A percentile compares a stretch with the other conserved stretches of the same genome.
Evolutionary conservation across 192 early-diverging fungal species (phyloP).

Genomic region (Chytriomyces sp.): DNA sequence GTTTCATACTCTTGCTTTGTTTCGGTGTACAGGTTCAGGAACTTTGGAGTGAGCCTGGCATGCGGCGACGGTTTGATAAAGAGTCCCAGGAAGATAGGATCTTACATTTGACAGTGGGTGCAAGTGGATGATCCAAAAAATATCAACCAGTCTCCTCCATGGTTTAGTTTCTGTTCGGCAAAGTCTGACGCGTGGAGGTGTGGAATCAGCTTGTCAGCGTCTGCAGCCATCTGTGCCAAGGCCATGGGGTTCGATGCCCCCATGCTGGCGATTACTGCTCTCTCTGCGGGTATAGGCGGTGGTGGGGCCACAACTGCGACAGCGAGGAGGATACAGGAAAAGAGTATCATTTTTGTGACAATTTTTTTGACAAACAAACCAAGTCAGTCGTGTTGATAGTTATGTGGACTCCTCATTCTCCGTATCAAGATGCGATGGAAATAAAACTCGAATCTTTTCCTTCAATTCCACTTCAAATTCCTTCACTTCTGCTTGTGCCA

Average conservation of each 20-base stretch:
- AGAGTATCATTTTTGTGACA: too few species aligned
- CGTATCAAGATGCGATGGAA: not conserved
- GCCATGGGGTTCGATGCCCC: too few species aligned
- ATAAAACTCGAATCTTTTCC: not conserved
- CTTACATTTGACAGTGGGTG: slow-evolving; percentile 29
- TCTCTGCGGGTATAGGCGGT: too few species aligned
- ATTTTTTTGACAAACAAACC: too few species aligned
- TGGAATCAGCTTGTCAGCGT: slow-evolving; percentile 8
- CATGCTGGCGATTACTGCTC: too few species aligned
- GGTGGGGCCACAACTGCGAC: too few species aligned
- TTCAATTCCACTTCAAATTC: not conserved
- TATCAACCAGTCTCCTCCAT: slow-evolving; percentile 20
- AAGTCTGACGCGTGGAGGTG: not conserved
- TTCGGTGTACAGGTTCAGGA: slow-evolving; percentile 1
- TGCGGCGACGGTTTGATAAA: not conserved
- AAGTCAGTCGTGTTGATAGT: too few species aligned
- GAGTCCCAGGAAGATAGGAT: not conserved
- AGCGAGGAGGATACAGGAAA: too few species aligned
- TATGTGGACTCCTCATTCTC: too few species aligned
- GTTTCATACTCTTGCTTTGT: slow-evolving; percentile 9
- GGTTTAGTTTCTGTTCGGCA: not conserved
- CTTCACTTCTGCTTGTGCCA: not conserved
- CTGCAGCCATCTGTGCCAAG: not conserved
- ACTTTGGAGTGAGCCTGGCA: slow-evolving; percentile 23
- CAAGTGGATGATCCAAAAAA: slow-evolving; percentile 22